Conservation (phyloP, 129 eudicot genomes). For the Artemisia tridentata region DNA sequence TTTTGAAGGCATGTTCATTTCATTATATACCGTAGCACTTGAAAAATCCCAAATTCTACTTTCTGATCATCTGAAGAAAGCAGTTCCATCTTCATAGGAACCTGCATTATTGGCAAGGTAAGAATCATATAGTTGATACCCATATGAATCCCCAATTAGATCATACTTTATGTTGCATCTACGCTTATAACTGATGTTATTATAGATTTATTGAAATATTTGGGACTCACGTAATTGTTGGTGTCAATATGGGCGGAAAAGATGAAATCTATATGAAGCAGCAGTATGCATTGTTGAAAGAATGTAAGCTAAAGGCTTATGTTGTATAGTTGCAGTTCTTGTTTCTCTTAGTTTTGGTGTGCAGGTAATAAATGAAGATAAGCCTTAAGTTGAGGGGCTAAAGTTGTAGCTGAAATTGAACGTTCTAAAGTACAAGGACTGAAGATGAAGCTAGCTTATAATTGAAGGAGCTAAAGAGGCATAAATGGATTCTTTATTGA, state of each 20-base stretch:
- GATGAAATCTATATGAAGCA: conserved; percentile 90
- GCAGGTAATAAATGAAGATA: too few species aligned
- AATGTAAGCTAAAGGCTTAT: too few species aligned
- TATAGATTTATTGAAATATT: conserved; percentile 79
- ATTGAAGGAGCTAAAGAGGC: too few species aligned
- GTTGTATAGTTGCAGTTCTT: too few species aligned
- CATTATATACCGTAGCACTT: conserved; percentile 76
- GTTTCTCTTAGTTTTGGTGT: too few species aligned
- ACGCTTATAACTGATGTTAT: background rate
- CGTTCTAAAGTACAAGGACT: too few species aligned
- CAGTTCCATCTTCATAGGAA: conserved; percentile 96
- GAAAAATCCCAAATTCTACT: conserved; percentile 91
- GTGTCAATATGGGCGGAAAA: conserved; percentile 98
- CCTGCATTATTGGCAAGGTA: conserved; percentile 93
- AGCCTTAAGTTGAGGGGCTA: too few species aligned
- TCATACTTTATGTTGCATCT: background rate
- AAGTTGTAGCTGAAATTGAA: too few species aligned
- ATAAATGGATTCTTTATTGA: too few species aligned
- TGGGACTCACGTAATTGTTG: conserved; percentile 94
- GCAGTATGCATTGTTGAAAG: conserved; percentile 94
- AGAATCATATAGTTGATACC: background rate
- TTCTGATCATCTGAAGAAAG: conserved; percentile 78
- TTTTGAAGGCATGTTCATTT: conserved; percentile 91
- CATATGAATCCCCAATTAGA: background rate
- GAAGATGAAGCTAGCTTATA: too few species aligned